A percentile compares a stretch with the other conserved stretches of the same genome.
Conservation (phyloP, 108 stramenopile species). For the Skeletonema potamos region DNA sequence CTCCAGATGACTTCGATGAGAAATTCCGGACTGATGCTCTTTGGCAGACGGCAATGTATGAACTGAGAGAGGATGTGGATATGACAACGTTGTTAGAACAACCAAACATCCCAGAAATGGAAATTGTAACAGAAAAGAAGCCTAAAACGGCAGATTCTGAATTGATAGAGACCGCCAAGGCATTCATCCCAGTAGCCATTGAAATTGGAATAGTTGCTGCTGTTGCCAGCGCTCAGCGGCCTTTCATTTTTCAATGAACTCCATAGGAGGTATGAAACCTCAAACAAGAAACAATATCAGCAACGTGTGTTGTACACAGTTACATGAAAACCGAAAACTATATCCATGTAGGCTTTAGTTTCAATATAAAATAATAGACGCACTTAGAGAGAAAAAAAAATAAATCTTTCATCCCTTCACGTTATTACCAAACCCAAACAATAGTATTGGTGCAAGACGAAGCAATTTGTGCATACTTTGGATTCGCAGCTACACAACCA, state of each 20-base stretch:
- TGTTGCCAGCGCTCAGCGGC: neutral
- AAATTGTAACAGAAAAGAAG: neutral
- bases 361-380: neutral
- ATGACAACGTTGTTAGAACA: neutral
- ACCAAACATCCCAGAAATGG: neutral
- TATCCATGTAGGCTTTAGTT: neutral
- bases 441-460: slow-evolving; percentile 66
- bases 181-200: neutral
- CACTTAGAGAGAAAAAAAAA: neutral
- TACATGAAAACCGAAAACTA: too few relatives aligned
- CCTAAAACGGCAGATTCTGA: neutral
- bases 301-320: too few relatives aligned
- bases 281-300: too few relatives aligned
- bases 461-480: slow-evolving; percentile 72
- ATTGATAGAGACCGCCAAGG: neutral
- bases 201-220: neutral
- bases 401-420: too few relatives aligned
- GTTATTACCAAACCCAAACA: slow-evolving; percentile 67
- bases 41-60: neutral
- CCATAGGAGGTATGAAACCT: too few relatives aligned
- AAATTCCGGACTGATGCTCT: neutral
- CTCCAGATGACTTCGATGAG: neutral
- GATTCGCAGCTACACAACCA: slow-evolving; percentile 64
- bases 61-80: neutral
- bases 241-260: too few relatives aligned